Evolutionary conservation across 805 yeast genomes (phyloP), one percentile per base, ranked within the genome.

Genomic region (Candida ulmi): DNA sequence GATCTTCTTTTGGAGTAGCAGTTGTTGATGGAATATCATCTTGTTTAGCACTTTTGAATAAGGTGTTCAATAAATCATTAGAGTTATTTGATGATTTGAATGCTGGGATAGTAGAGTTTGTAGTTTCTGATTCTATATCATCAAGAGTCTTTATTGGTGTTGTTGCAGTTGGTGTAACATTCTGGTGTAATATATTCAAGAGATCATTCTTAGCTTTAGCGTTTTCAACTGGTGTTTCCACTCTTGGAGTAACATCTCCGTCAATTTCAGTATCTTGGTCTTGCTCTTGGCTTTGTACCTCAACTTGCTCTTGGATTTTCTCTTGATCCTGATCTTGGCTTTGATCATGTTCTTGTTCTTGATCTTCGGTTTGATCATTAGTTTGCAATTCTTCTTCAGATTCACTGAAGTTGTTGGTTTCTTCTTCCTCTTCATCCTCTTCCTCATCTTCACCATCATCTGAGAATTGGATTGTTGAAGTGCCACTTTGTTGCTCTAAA

Each of bases 401-500:
- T 19, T 16, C 29, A 11, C 19, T 12, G 30, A 7, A 28, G 30
- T 18, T 8, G n/a, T n/a, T n/a, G n/a, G n/a, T 15, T 11, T 30
- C 11, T 29, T 35, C 33, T 23, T 35, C 33, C 8, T 37, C 41
- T 3, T 38, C 37, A 16, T 32, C 38, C 11, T 33, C 42, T 12
- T 45, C 45, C 11, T 29, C 31, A n/a, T 39, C 31, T 3, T 47
- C 47, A 15, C 41, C 46, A 30, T 44, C 43, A 31, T 47, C 50
- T 13, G 57, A 50, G 27, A 52, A 50, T 24, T 47, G 39, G 16
- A 45, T 47, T 0, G 54, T 50, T 1, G 53, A 51, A 5, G 47
- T 50, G 8, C 39, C 40, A 36, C 46, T 42, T 8, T 21, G 39
- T 11, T 29, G 35, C 12, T 30, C 44, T 15, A 36, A 41, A 11